Evolutionary conservation across 2,329 filamentous ascomycete genomes (phyloP), one percentile per base, ranked within the genome.

Genomic region (Colletotrichum sp.): DNA sequence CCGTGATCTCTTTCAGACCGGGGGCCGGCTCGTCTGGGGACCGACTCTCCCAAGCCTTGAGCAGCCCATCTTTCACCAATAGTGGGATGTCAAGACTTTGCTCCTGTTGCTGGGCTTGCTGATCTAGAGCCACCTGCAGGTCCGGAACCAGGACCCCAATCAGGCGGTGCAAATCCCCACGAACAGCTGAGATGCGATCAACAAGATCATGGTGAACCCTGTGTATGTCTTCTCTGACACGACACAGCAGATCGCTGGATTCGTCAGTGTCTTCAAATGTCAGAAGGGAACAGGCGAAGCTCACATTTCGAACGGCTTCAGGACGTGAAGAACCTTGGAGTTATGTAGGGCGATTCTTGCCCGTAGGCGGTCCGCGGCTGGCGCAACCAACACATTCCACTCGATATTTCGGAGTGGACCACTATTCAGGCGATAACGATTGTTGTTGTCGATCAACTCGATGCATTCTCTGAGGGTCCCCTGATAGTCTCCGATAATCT

Each of bases 241-340:
- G 72, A 32, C 78, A 75, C 8, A 84, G 81, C n/a, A 83, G 80
- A 67, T 84, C 83, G 57, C 83, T 84, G n/a, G 10, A 13, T 10
- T 26, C 8, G 18, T 78, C 15, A 78, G 74, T 15, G n/a, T 21
- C 16, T n/a, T 52, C n/a, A 55, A 21, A 3, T 16, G 16, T 5
- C 6, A 24, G 7, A 36, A 3, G 5, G 18, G 12, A 18, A n/a
- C 21, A 21, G 4, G 12, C 16, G 10, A 49, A 44, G 55, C 83
- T 78, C 75, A 84, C 84, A 85, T 83, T 67, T 85, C 82, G 59
- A 85, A 84, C 1, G 84, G 84, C 65, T 83, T 83, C 44, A 85
- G 63, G 1, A 85, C 75, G 36, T 82, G 83, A 16, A 81, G 71
- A 9, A 85, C 78, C 71, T 84, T 84, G 24, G 81, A 80, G 72